These are phyloP conservation scores for Lachancea dasiensis DNA, from an alignment of 805 yeast species.

Conservation along the genomic window DNA sequence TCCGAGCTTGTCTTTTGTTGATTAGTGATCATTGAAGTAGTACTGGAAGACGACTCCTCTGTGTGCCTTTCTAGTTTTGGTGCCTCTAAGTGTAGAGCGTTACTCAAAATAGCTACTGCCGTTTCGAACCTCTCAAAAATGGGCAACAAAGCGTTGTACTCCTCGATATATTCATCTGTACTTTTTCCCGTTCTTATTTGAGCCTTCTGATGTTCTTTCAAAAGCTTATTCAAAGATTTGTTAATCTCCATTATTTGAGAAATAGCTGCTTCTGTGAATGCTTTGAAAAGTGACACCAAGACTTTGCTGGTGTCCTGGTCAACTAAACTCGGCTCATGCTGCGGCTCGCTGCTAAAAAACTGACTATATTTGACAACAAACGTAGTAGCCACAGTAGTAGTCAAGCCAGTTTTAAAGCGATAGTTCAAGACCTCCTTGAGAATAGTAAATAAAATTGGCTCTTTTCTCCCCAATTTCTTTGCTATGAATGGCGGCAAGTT, in stretches of 20 bases:
- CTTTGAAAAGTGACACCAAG: conserved; percentile 36
- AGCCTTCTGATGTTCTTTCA: conserved; percentile 42
- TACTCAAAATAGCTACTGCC: conserved; percentile 40
- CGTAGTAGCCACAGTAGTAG: conserved; percentile 37
- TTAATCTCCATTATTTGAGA: conserved; percentile 34
- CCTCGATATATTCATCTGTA: conserved; percentile 35
- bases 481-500: conserved; percentile 41
- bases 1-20: conserved; percentile 18
- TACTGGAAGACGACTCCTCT: conserved; percentile 22
- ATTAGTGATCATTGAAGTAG: conserved; percentile 28
- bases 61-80: conserved; percentile 33
- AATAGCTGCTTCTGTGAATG: conserved; percentile 41
- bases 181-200: conserved; percentile 64
- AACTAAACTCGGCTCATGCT: conserved; percentile 25
- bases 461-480: conserved; percentile 31
- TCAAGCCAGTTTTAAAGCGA: conserved; percentile 33
- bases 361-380: conserved; percentile 45
- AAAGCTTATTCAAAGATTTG: conserved; percentile 32
- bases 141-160: conserved; percentile 31
- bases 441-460: conserved; percentile 39
- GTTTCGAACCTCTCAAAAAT: conserved; percentile 40
- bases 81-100: conserved; percentile 34
- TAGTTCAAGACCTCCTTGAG: conserved; percentile 41
- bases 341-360: conserved; percentile 30
- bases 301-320: conserved; percentile 24